Base-by-base conservation (phyloP, 2,329 filamentous ascomycete genomes). In the Diaporthe longicolla region DNA sequence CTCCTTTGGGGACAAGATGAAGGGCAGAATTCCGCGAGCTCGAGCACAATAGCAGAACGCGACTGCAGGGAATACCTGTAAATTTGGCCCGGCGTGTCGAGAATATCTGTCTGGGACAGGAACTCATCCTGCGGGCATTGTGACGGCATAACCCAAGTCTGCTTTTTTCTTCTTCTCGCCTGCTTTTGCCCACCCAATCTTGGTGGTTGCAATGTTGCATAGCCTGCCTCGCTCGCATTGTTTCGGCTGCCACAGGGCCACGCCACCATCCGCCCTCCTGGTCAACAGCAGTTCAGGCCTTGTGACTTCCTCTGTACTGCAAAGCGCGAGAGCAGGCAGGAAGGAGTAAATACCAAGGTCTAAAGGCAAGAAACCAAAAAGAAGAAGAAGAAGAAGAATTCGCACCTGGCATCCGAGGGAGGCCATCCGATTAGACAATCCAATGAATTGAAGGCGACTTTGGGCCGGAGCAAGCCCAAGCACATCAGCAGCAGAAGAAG, bases 231-330 rank as follows among this genome's bases (percentile, higher is more conserved):
- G 63, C 48, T 29, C 52, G 48, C 63, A 68, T 68, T 68, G 63
- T 68, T 68, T 68, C 48, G 63, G 63, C 63, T 54, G 63, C 48
- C 29, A 68, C 48, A 68, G 48, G 48, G 63, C 63, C 48, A 54
- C 63, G 63, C 45, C 63, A 66, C 32, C 45, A 48, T 37, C 45
- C n/a, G 63, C 13, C 63, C 63, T 40, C 29, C 63, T 52, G 61
- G 43, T 15, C 61, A 52, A 50, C 26, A 50, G 32, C 48, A 40
- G 15, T 13, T 40, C 32, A 19, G 24, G 63, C 13, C 24, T n/a
- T 54, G 29, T 15, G n/a, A 54, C 48, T 68, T 54, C 9, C 48
- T 26, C 63, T 19, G n/a, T 54, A 13, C 15, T 37, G 7, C 61
- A 17, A 37, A 9, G n/a, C 45, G 26, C n/a, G 9, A 40, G 63